phyloP scores from a whole-genome alignment of 1,284 basidiomycete species.

The Austropuccinia psidii region DNA sequence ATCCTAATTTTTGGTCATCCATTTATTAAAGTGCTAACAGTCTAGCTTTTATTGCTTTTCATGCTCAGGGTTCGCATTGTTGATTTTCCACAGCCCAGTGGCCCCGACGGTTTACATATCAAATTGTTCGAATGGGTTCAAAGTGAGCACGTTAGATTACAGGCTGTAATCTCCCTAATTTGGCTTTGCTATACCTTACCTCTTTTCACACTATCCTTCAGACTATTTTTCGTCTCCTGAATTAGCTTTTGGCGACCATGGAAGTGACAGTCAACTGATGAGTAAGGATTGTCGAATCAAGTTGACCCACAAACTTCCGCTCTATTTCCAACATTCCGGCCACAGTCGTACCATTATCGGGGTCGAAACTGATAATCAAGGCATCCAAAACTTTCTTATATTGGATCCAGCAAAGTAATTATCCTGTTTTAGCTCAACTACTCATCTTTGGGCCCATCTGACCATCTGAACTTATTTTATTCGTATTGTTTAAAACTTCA shows the following conservation, averaged over 20 bases:
- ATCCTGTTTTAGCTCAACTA: neutral
- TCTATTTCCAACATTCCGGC: constrained; percentile 45
- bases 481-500: neutral
- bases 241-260: no score
- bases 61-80: constrained; percentile 39
- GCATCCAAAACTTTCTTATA: constrained; percentile 40
- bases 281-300: neutral
- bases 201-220: no score
- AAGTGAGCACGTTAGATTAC: no score
- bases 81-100: constrained; percentile 41
- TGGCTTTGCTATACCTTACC: neutral
- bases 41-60: neutral
- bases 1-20: neutral
- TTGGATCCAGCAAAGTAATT: constrained; percentile 44
- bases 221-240: no score
- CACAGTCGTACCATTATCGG: constrained; percentile 44
- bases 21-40: no score
- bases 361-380: constrained; percentile 39
- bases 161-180: no score
- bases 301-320: constrained; percentile 37
- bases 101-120: constrained; percentile 30
- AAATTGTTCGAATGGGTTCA: constrained; percentile 37
- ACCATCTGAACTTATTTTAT: neutral
- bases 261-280: neutral
- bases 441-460: neutral